Conservation (phyloP, 305 asterid genomes). For the Vinca major region DNA sequence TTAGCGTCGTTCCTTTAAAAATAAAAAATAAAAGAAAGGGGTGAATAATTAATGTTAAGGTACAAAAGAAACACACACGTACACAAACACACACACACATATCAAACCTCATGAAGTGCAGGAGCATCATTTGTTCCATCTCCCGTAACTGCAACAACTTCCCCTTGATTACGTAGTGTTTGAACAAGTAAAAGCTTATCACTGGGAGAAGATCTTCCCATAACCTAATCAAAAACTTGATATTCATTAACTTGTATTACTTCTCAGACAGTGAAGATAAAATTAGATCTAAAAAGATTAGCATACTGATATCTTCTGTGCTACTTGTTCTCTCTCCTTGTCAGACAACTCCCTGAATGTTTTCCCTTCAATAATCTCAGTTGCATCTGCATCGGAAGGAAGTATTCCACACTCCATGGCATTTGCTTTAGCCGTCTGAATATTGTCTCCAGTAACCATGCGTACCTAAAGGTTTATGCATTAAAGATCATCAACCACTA, state of each 20-base stretch:
- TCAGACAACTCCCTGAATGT: conserved; percentile 77
- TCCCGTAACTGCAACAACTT: conserved; percentile 93
- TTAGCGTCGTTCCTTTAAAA: background rate
- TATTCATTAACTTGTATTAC: conserved; percentile 9
- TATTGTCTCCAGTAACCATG: conserved; percentile 97
- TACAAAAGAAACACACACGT: background rate
- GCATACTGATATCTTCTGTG: conserved; percentile 58
- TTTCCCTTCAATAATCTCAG: conserved; percentile 84
- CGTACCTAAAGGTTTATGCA: conserved; percentile 55
- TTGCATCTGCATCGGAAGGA: conserved; percentile 49
- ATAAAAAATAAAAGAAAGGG: background rate
- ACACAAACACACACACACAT: background rate
- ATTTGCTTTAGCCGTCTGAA: conserved; percentile 96
- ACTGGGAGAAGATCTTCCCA: conserved; percentile 94
- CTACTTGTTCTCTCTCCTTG: conserved; percentile 60
- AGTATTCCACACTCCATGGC: conserved; percentile 94
- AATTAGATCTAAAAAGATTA: conserved; percentile 4
- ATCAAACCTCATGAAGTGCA: conserved; percentile 84
- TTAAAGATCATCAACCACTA: conserved; percentile 3
- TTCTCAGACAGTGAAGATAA: background rate
- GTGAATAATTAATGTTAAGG: background rate
- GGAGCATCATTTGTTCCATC: conserved; percentile 99
- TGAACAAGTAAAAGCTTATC: conserved; percentile 94
- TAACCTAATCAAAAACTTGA: conserved; percentile 45
- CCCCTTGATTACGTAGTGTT: conserved; percentile 84